Base-by-base conservation (phyloP, 805 yeast species). In the Ogataea populi-albae region DNA sequence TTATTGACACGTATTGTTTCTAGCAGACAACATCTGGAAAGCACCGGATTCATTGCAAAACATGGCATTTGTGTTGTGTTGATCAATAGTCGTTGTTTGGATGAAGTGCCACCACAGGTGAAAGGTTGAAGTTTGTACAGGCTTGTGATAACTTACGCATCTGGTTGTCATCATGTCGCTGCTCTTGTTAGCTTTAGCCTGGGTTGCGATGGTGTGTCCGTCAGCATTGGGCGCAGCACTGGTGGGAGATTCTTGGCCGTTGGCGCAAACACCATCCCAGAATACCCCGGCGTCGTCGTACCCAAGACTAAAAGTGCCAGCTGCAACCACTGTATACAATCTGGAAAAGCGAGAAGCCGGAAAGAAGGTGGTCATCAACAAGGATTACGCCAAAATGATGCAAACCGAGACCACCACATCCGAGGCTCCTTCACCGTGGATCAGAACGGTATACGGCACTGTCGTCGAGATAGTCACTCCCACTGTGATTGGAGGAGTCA, bases 351-450 rank as follows among this genome's bases (percentile, higher is more conserved):
- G 47, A 26, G 30, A 27, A 8, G 14, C 30, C 7, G 30, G 21
- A 23, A 50, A 47, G 24, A 53, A 54, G 32, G 62, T 52, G 3
- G 40, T 48, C 10, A 47, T 56, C 15, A 47, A 47, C 32, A 51
- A 54, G 38, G 52, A 56, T 9, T 56, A 55, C 42, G 34, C 41
- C 1, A 34, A 46, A 19, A 33, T 30, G 24, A 22, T 36, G 5
- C 33, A 41, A 16, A 51, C 51, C 11, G 35, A 50, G 3, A 21
- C 38, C 4, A 35, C 41, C 11, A 43, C 45, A 4, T 30, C 37
- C n/a, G 74, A 68, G 25, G 52, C 58, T 1, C 79, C 75, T 4
- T 65, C 64, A 37, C 81, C 87, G 2, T 86, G 95, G 95, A 34
- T 71, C 11, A 73, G 95, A 57, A 85, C 94, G 0, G 73, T 84